These are phyloP conservation scores for Penicillium mononematosum DNA, from an alignment of 495 filamentous ascomycete genomes.

Conservation along the genomic window DNA sequence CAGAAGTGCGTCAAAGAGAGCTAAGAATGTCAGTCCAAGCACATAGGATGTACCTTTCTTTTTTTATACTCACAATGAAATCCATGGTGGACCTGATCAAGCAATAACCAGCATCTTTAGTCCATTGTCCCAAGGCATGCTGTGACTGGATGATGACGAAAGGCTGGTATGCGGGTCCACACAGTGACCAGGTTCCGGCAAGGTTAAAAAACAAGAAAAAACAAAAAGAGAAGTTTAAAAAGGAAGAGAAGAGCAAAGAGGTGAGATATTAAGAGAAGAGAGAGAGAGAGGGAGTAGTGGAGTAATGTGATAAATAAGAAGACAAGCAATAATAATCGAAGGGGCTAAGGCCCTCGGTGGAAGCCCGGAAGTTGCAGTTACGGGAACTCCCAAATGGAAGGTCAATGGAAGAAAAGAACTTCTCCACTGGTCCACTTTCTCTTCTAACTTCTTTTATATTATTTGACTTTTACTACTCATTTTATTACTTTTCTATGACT, in stretches of 20 bases:
- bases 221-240: conserved; percentile 8
- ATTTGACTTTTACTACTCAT: conserved; percentile 4
- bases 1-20: conserved; percentile 95
- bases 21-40: conserved; percentile 42
- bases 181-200: conserved; percentile 20
- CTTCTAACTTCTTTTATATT: not conserved
- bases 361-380: conserved; percentile 9
- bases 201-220: not conserved
- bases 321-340: conserved; percentile 12
- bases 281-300: conserved; percentile 1
- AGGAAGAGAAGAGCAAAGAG: conserved; percentile 10
- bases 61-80: conserved; percentile 40
- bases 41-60: not conserved
- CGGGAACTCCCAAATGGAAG: conserved; percentile 22
- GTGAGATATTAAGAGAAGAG: not conserved
- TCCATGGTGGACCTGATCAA: conserved; percentile 41
- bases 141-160: conserved; percentile 23
- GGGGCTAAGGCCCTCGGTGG: conserved; percentile 14
- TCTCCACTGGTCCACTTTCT: conserved; percentile 19
- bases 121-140: conserved; percentile 42
- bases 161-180: conserved; percentile 27
- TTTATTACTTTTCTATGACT: too few species aligned
- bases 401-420: conserved; percentile 25
- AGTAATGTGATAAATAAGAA: conserved; percentile 4
- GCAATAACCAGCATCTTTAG: conserved; percentile 30